Percentiles rank a stretch among this genome's conserved stretches.
Evolutionary conservation across 169 alveolate genomes (phyloP).

Genomic region (Neospora caninum): DNA sequence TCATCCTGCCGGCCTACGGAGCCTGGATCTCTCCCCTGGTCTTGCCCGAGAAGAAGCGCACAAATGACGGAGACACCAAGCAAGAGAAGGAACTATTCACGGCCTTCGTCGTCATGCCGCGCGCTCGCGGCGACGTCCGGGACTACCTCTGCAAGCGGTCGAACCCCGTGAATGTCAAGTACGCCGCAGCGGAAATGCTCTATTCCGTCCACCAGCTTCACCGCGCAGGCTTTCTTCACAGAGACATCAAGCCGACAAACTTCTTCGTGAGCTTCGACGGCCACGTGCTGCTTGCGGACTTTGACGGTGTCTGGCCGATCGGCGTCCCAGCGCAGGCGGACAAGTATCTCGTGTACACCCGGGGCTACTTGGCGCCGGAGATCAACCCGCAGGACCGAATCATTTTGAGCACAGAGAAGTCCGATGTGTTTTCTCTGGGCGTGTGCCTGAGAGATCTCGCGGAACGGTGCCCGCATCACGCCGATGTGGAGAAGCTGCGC

Average conservation of each 20-base stretch:
- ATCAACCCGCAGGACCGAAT: background rate
- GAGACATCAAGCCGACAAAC: constrained; percentile 24
- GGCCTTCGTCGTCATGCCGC: background rate
- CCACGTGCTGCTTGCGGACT: constrained; percentile 16
- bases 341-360: background rate
- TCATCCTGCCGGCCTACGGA: constrained; percentile 21
- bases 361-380: constrained; percentile 17
- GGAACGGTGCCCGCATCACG: background rate
- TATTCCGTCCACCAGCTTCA: background rate
- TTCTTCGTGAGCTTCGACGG: background rate
- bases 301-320: constrained; percentile 7
- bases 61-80: no score
- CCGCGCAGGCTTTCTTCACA: constrained; percentile 9
- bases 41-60: no score
- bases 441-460: background rate
- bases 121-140: background rate
- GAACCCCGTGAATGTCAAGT: background rate
- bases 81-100: background rate
- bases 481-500: background rate
- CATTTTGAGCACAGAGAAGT: background rate
- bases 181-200: constrained; percentile 21
- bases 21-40: background rate
- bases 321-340: background rate
- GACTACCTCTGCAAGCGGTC: background rate
- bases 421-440: background rate